Percentiles rank a stretch among this genome's conserved stretches.
phyloP scores from a whole-genome alignment of 805 yeast genomes.

The Saccharomycopsis selenospora region DNA sequence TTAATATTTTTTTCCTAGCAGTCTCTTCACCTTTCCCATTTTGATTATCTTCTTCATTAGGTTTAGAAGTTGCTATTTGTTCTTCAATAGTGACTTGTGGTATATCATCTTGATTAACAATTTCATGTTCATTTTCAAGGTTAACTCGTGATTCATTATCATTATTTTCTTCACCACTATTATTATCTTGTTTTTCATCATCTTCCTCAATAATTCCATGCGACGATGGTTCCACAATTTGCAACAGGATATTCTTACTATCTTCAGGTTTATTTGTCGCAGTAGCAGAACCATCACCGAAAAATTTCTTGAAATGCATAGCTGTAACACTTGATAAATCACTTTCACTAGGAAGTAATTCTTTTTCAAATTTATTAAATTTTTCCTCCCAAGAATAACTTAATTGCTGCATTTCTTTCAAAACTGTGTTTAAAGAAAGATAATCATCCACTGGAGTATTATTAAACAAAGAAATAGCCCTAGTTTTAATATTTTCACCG shows the following conservation, averaged over 20 bases:
- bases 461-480: constrained; percentile 46
- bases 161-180: not conserved
- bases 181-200: not conserved
- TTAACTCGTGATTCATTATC: not conserved
- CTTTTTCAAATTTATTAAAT: constrained; percentile 70
- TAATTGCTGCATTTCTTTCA: constrained; percentile 67
- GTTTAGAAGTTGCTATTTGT: no score
- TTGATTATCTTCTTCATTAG: no score
- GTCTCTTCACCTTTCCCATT: no score
- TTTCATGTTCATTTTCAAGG: no score
- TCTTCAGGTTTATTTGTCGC: not conserved
- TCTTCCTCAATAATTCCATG: not conserved
- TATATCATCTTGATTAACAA: no score
- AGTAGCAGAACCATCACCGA: constrained; percentile 25
- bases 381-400: constrained; percentile 86
- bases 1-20: no score
- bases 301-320: constrained; percentile 19
- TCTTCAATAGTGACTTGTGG: no score
- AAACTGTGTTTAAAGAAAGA: constrained; percentile 58
- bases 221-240: no score
- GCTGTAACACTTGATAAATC: constrained; percentile 82
- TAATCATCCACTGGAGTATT: constrained; percentile 56
- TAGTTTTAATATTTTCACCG: constrained; percentile 34
- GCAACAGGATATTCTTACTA: not conserved
- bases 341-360: constrained; percentile 81